These are phyloP conservation scores for Laetiporus sulphureus DNA, from an alignment of 1,284 basidiomycete genomes.

Conservation along the genomic window DNA sequence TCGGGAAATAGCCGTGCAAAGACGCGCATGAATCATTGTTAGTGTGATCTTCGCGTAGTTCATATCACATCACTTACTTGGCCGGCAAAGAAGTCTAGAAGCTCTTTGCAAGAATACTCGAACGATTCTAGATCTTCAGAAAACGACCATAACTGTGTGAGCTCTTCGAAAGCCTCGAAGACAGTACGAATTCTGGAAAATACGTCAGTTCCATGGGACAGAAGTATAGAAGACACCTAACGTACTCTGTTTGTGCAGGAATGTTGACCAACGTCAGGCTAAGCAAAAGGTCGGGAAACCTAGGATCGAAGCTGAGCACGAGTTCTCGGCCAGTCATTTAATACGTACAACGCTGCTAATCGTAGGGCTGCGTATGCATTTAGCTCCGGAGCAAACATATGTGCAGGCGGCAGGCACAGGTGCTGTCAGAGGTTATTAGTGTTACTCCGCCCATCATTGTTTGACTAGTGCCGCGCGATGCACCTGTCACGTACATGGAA, in stretches of 20 bases:
- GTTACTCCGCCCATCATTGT: background rate
- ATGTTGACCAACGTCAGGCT: slow-evolving; percentile 66
- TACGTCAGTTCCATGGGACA: background rate
- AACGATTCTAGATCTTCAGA: slow-evolving; percentile 61
- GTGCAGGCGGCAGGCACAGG: slow-evolving; percentile 57
- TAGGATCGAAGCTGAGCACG: no score
- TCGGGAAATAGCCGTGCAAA: no score
- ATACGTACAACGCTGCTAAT: slow-evolving; percentile 53
- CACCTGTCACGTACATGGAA: slow-evolving; percentile 40
- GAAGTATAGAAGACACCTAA: no score
- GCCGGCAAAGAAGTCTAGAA: slow-evolving; percentile 44
- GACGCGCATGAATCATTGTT: no score
- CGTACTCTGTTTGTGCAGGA: slow-evolving; percentile 61
- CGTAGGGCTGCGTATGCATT: slow-evolving; percentile 37
- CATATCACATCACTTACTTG: background rate
- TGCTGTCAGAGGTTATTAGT: slow-evolving; percentile 30
- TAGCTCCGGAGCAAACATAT: slow-evolving; percentile 59
- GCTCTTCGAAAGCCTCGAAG: slow-evolving; percentile 54
- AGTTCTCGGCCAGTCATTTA: slow-evolving; percentile 3
- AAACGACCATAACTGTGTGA: slow-evolving; percentile 56
- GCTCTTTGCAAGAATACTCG: slow-evolving; percentile 57
- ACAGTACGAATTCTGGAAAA: slow-evolving; percentile 34
- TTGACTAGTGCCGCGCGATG: background rate
- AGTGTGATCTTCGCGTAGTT: no score
- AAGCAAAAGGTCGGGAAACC: slow-evolving; percentile 66